phyloP scores from a whole-genome alignment of 2,329 filamentous ascomycete genomes.

The Myriangium duriaei region DNA sequence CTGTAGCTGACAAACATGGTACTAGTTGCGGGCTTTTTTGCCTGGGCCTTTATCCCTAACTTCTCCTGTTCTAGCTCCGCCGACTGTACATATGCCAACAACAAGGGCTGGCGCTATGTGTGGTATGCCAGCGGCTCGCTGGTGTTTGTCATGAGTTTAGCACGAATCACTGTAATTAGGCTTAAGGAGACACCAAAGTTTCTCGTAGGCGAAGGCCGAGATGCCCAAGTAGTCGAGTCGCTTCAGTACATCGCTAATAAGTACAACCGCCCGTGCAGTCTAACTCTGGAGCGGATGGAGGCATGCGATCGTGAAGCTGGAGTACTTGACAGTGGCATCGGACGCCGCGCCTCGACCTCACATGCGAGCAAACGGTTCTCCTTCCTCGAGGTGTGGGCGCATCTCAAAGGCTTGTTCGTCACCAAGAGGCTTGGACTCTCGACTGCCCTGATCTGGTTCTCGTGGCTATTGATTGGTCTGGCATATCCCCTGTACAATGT shows the following conservation, averaged over 20 bases:
- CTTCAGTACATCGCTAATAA: constrained; percentile 39
- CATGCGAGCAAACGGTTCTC: constrained; percentile 25
- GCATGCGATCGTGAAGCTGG: constrained; percentile 32
- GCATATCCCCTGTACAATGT: constrained; percentile 67
- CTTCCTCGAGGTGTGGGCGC: constrained; percentile 32
- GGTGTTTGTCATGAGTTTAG: constrained; percentile 41
- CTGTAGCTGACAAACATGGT: constrained; percentile 73
- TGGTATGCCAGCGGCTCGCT: constrained; percentile 42
- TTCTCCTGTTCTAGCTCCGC: constrained; percentile 35
- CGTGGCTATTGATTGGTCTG: constrained; percentile 58
- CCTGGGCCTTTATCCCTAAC: constrained; percentile 41
- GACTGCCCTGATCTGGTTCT: constrained; percentile 54
- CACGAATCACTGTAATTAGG: constrained; percentile 42
- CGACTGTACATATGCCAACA: constrained; percentile 38
- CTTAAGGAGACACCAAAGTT: constrained; percentile 47
- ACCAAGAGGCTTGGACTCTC: constrained; percentile 48
- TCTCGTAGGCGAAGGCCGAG: constrained; percentile 40
- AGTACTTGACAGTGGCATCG: constrained; percentile 36
- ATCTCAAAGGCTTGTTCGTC: constrained; percentile 53
- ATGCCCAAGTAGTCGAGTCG: constrained; percentile 38
- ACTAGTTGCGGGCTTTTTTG: constrained; percentile 39
- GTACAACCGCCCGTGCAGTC: constrained; percentile 40
- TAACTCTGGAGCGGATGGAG: constrained; percentile 38
- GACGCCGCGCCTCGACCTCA: constrained; percentile 16
- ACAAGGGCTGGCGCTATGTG: constrained; percentile 46